Conservation (phyloP, 208 protist species). For the Zelonia costaricensis region DNA sequence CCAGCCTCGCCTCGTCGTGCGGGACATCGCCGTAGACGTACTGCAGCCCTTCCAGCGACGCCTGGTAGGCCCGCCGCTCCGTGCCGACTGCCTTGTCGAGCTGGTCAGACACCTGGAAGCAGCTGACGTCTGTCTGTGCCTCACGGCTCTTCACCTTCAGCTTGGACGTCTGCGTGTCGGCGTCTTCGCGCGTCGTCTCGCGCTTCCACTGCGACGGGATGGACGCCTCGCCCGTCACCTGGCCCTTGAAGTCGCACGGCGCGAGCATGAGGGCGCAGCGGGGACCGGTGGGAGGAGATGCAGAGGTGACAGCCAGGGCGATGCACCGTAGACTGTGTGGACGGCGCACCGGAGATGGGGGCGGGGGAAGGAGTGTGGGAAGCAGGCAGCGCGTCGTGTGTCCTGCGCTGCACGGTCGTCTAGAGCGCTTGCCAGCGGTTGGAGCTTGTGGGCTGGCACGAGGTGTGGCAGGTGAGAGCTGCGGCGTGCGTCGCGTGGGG, state of each 20-base stretch:
- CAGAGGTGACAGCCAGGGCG: too few relatives aligned
- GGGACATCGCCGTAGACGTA: conserved; percentile 71
- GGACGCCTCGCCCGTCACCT: conserved; percentile 72
- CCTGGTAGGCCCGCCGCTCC: conserved; percentile 41
- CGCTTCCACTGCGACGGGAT: conserved; percentile 66
- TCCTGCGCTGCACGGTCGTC: too few relatives aligned
- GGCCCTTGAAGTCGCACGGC: conserved; percentile 73
- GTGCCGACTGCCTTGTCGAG: conserved; percentile 77
- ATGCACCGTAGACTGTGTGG: too few relatives aligned
- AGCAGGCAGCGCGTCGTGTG: too few relatives aligned
- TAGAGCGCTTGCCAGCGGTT: too few relatives aligned
- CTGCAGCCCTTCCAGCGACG: conserved; percentile 72
- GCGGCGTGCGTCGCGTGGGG: too few relatives aligned
- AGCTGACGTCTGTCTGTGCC: conserved; percentile 70
- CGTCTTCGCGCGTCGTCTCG: conserved; percentile 34
- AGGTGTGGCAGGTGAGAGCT: too few relatives aligned
- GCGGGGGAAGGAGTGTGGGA: too few relatives aligned
- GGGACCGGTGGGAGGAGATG: too few relatives aligned
- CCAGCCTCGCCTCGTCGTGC: conserved; percentile 62
- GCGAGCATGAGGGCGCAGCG: conserved; percentile 33
- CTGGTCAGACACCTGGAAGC: conserved; percentile 48
- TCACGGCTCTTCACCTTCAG: conserved; percentile 37
- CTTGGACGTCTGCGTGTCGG: conserved; percentile 49
- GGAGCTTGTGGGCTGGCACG: too few relatives aligned
- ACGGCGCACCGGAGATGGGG: too few relatives aligned